phyloP scores from a whole-genome alignment of 2,329 filamentous ascomycete species.

The Chaetomiaceae sp. region DNA sequence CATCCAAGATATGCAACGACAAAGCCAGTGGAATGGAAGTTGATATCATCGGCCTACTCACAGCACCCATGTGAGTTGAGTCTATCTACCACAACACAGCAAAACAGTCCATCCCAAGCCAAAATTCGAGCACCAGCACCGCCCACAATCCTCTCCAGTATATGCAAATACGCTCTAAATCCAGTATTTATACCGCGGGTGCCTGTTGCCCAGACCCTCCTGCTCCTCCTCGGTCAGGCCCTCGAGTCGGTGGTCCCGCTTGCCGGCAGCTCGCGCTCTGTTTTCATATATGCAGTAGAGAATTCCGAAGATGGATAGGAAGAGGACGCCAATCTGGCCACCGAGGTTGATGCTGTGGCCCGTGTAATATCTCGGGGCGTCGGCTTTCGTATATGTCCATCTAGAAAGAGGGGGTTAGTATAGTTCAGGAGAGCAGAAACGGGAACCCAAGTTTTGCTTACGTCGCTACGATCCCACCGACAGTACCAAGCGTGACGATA shows the following conservation, averaged over 20 bases:
- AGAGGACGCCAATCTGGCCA: conserved; percentile 43
- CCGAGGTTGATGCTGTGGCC: conserved; percentile 55
- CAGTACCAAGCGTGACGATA: conserved; percentile 51
- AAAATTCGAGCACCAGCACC: too few relatives aligned
- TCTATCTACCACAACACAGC: too few relatives aligned
- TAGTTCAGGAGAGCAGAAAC: conserved; percentile 4
- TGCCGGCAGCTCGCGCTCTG: conserved; percentile 42
- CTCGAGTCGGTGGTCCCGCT: conserved; percentile 45
- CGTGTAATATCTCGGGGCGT: conserved; percentile 44
- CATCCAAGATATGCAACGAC: too few relatives aligned
- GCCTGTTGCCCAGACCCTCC: conserved; percentile 46
- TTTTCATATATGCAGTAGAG: conserved; percentile 53
- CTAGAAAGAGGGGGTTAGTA: conserved; percentile 24
- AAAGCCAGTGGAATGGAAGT: too few relatives aligned
- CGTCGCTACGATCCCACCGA: conserved; percentile 54
- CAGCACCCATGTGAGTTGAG: too few relatives aligned
- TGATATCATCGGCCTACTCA: too few relatives aligned
- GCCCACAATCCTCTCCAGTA: too few relatives aligned
- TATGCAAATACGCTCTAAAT: too few relatives aligned
- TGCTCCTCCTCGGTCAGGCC: conserved; percentile 46
- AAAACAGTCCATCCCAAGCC: too few relatives aligned
- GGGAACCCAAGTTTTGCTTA: conserved; percentile 31
- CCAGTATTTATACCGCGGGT: conserved; percentile 55
- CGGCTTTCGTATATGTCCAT: conserved; percentile 49
- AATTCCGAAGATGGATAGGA: conserved; percentile 46